phyloP scores from a whole-genome alignment of 441 rosid genomes.

The Gossypium davidsonii region DNA sequence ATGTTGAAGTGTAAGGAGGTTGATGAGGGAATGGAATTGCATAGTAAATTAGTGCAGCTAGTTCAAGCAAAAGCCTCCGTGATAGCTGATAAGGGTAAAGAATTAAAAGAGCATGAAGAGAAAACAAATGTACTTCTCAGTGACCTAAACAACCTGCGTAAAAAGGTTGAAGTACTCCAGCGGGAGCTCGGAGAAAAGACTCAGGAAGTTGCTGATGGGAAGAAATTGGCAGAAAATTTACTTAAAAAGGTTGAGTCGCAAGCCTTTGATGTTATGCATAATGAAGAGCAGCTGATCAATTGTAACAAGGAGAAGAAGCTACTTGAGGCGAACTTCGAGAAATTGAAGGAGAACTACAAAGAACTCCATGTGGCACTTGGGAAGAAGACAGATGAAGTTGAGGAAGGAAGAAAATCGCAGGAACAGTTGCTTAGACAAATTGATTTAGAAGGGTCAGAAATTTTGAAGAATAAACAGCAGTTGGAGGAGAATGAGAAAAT shows the following conservation, averaged over 20 bases:
- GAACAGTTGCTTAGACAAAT: constrained; percentile 36
- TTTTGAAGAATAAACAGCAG: constrained; percentile 32
- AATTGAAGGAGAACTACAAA: constrained; percentile 36
- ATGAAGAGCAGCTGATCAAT: constrained; percentile 26
- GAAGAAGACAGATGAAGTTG: constrained; percentile 36
- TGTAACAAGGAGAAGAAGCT: constrained; percentile 33
- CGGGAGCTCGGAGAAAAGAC: constrained; percentile 34
- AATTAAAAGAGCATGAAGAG: constrained; percentile 34
- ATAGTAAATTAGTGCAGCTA: constrained; percentile 31
- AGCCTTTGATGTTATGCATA: constrained; percentile 20
- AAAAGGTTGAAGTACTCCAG: constrained; percentile 32
- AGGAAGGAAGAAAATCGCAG: constrained; percentile 29
- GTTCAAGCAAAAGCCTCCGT: constrained; percentile 35
- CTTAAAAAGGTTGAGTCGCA: constrained; percentile 30
- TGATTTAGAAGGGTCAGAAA: constrained; percentile 26
- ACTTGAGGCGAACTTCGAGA: constrained; percentile 28
- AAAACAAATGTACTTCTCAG: constrained; percentile 31
- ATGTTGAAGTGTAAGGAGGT: constrained; percentile 37
- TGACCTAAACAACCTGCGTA: constrained; percentile 36
- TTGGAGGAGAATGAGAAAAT: constrained; percentile 36
- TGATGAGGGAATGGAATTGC: constrained; percentile 43
- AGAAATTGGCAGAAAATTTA: constrained; percentile 29
- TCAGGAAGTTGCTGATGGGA: constrained; percentile 28
- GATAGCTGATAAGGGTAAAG: constrained; percentile 21
- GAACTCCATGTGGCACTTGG: constrained; percentile 35